Conservation (phyloP, 139 green algal species). For the Ettlia oleoabundans region DNA sequence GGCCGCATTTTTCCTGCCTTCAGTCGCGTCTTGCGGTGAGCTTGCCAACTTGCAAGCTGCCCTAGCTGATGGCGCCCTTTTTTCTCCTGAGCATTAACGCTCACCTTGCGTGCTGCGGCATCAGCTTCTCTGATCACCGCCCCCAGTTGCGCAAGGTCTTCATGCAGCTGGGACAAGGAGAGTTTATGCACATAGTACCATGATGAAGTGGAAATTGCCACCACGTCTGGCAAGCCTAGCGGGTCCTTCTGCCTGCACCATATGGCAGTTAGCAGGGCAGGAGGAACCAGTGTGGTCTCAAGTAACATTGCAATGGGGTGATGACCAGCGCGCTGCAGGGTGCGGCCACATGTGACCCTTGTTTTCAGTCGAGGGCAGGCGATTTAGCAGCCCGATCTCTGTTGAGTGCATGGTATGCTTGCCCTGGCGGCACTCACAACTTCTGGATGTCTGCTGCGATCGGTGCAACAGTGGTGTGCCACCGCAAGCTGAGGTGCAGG, state of each 20-base stretch:
- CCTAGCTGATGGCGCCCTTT: no score
- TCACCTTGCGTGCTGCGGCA: background rate
- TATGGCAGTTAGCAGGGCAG: background rate
- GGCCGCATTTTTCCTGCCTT: background rate
- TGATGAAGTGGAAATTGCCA: background rate
- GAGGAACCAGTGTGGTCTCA: background rate
- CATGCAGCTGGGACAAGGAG: background rate
- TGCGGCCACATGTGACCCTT: background rate
- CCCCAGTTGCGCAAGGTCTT: background rate
- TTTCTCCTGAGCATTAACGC: no score
- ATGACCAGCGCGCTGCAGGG: background rate
- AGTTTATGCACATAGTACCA: background rate
- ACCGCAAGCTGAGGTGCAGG: background rate
- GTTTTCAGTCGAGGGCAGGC: no score
- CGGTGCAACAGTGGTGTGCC: background rate
- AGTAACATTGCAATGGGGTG: background rate
- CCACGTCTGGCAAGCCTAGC: background rate
- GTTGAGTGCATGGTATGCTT: no score
- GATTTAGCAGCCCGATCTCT: no score
- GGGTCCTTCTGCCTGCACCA: background rate
- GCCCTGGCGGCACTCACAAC: background rate
- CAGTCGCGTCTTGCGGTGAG: no score
- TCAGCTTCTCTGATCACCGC: background rate
- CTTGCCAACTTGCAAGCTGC: no score
- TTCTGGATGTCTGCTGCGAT: background rate